Base-by-base conservation (phyloP, 1,139 yeast species). In the Sugiyamaella grinbergsii region DNA sequence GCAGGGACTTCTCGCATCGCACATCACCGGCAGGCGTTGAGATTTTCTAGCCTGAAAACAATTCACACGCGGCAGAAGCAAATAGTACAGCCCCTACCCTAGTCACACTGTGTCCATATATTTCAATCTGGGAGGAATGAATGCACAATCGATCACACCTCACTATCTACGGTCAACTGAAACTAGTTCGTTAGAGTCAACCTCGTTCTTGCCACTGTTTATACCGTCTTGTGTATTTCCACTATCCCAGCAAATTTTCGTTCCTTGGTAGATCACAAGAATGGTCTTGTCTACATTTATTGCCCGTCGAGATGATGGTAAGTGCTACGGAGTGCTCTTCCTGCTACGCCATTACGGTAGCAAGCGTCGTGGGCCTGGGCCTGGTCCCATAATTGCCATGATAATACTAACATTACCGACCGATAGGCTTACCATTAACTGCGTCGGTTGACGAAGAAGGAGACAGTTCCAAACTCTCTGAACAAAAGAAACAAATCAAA, bases 401-500 rank as follows among this genome's bases (percentile, higher is more conserved):
- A 11, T 22, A 41, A 62, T 24, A 39, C 28, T 39, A 38, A 32
- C 38, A 37, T 34, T 13, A 20, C 24, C 24, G 58, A 10, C 10
- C 16, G 13, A 29, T 29, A 82, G 93, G 93, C 2, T 82, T 90
- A 53, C 97, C 98, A 16, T 76, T 91, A 52, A 83, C 95, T 56
- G 95, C 95, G n/a, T 86, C 96, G 1, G 93, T 89, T 13, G 98
- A 91, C 63, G 95, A 90, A 60, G 85, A 83, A 57, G 77, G 76
- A 48, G 79, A 77, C 49, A 53, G 62, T 11, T 56, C 60, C 8
- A 54, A 74, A 11, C 73, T 91, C 49, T 67, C 75, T 38, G 94
- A 88, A 54, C 93, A 88, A 66, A 91, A 91, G 77, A 82, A 85
- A 67, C 89, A 89, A 68, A 81, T 90, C 61, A 91, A 93, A 71